Evolutionary conservation across 331 rosid species (phyloP), one percentile per base, ranked within the genome.

Genomic region (Malus hybrid): DNA sequence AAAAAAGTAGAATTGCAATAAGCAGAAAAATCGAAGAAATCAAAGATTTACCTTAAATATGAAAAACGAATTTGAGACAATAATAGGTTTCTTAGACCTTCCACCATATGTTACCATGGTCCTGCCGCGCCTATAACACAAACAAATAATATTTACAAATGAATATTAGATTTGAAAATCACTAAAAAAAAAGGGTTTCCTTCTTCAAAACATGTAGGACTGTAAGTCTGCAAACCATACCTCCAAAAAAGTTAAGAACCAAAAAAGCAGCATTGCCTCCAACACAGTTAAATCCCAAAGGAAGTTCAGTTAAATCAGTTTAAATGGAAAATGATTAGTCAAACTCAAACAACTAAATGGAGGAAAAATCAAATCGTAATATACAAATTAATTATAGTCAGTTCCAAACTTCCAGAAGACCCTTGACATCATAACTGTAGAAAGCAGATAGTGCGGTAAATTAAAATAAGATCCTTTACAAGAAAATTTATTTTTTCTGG

Each of bases 21-120:
- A 32, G 34, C 34, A 32, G 34, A 32, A 32, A 32, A 32, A 32
- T 32, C 34, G 0, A 32, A 32, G 56, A 32, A 32, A 32, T 32
- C 34, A 0, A 32, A 32, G 56, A 60, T 75, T 76, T 70, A 88
- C 98, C 96, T 93, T 93, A 79, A 93, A 93, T 77, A 93, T 93
- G 83, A 91, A 91, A 81, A 93, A 84, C 66, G 97, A 88, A 42
- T 97, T 93, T 68, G 98, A 83, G 68, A 81, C 90, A 6, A 86
- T 86, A 68, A 93, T 72, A n/a, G 98, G 98, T 68, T 82, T 93
- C 84, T 86, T 91, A 75, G 98, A 93, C 98, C 89, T 93, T 78
- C 98, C 98, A 75, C 97, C 98, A 67, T 93, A 93, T 19, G 98
- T 93, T 93, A 93, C 95, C 98, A 93, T 89, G 3, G 89, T 87